phyloP scores from a whole-genome alignment of 805 yeast genomes.

The Candida suzukii region DNA sequence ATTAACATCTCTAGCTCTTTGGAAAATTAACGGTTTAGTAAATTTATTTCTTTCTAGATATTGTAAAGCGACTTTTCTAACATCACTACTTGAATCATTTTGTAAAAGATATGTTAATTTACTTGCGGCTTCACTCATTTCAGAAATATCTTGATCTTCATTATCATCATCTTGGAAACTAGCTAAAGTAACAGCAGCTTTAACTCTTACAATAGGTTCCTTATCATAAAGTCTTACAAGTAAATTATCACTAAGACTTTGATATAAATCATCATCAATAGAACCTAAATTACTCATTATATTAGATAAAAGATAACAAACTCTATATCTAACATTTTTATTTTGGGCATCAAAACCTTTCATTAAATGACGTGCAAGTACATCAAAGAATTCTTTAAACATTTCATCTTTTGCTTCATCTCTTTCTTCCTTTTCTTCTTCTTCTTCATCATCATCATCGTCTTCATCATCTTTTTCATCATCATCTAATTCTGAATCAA shows the following conservation, averaged over 20 bases:
- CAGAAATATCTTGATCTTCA: conserved; percentile 22
- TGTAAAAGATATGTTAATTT: conserved; percentile 47
- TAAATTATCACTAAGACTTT: conserved; percentile 52
- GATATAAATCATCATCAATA: conserved; percentile 65
- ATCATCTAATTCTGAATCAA: conserved; percentile 30
- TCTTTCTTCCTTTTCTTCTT: conserved; percentile 23
- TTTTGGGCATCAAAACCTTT: conserved; percentile 75
- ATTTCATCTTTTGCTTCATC: conserved; percentile 24
- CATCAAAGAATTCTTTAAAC: conserved; percentile 42
- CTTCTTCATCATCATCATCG: conserved; percentile 19
- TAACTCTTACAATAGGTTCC: conserved; percentile 74
- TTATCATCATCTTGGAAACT: conserved; percentile 61
- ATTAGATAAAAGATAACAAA: conserved; percentile 66
- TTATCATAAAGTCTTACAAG: conserved; percentile 62
- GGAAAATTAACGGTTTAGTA: conserved; percentile 56
- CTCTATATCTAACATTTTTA: conserved; percentile 71
- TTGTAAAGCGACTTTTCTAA: conserved; percentile 74
- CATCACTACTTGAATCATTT: conserved; percentile 82
- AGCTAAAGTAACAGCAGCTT: conserved; percentile 74
- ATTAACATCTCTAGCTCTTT: conserved; percentile 78
- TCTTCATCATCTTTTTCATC: conserved; percentile 28
- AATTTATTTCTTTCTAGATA: conserved; percentile 51
- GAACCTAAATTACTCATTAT: conserved; percentile 68
- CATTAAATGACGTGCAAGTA: conserved; percentile 58
- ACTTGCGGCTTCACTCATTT: conserved; percentile 38